Percentiles rank a stretch among this genome's conserved stretches.
These are phyloP conservation scores for Steccherinum ochraceum DNA, from an alignment of 768 basidiomycete genomes.

Conservation along the genomic window DNA sequence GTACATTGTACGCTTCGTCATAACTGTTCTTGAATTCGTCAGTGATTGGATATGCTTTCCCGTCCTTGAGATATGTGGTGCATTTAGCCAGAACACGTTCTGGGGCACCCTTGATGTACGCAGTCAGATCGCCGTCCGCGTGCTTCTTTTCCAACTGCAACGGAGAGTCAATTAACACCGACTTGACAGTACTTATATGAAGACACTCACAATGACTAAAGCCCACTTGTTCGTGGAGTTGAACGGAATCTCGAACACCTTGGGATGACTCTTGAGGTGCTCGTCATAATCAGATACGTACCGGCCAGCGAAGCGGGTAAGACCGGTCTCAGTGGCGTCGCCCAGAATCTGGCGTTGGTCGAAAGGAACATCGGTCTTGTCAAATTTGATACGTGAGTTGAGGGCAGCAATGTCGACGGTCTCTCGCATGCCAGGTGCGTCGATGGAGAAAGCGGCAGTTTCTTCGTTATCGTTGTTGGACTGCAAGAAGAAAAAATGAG, in stretches of 20 bases:
- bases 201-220: slow-evolving; percentile 48
- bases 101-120: slow-evolving; percentile 65
- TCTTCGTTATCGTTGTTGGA: slow-evolving; percentile 63
- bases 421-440: slow-evolving; percentile 55
- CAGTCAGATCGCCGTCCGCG: slow-evolving; percentile 37
- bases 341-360: slow-evolving; percentile 57
- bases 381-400: slow-evolving; percentile 68
- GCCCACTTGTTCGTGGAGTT: slow-evolving; percentile 75
- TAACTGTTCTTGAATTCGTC: slow-evolving; percentile 49
- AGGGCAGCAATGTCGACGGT: slow-evolving; percentile 59
- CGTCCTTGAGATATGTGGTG: slow-evolving; percentile 51
- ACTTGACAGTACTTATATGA: slow-evolving; percentile 3
- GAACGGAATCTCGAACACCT: slow-evolving; percentile 72
- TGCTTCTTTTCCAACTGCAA: slow-evolving; percentile 53
- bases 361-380: slow-evolving; percentile 56
- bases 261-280: slow-evolving; percentile 42
- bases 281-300: slow-evolving; percentile 48
- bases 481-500: slow-evolving; percentile 19
- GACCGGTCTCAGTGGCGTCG: slow-evolving; percentile 72
- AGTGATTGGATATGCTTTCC: slow-evolving; percentile 39
- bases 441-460: slow-evolving; percentile 42
- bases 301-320: slow-evolving; percentile 60
- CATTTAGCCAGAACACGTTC: slow-evolving; percentile 65
- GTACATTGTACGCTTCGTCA: slow-evolving; percentile 56
- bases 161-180: too few relatives aligned